Base-by-base conservation (phyloP, 2,329 filamentous ascomycete species). In the Escovopsis weberi region DNA sequence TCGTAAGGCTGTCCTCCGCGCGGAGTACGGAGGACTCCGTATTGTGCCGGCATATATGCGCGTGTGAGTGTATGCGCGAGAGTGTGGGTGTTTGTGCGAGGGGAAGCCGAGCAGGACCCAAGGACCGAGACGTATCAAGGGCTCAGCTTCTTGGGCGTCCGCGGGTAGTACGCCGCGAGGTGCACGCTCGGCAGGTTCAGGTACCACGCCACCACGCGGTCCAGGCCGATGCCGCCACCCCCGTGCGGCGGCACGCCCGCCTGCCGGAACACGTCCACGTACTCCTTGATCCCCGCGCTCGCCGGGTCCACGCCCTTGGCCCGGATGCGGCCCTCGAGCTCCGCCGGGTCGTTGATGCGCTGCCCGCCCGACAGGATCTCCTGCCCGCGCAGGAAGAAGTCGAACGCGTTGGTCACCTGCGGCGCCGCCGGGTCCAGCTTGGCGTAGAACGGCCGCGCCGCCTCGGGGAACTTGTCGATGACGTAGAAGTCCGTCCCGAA, bases 401-500 rank as follows among this genome's bases (percentile, higher is more conserved):
- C 87, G 53, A 72, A 79, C 11, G 75, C 74, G 50, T 80, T 80
- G 10, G 74, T 85, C 49, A 85, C 73, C 33, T 70, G 69, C 43
- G 75, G 69, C 53, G 83, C 75, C 37, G 74, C 67, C 3, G 76
- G 75, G 56, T 84, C 83, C 40, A 82, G 77, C 69, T 88, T 87
- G 49, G 88, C 86, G 64, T 95, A 95, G 64, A 94, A 94, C 5
- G 89, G 89, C 28, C 91, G 78, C 18, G 91, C 85, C 33, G 72
- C 70, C 61, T 91, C 79, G 37, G 91, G 91, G 72, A 94, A 98
- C 65, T 96, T 91, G 70, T 96, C 89, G 48, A 98, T 75, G 19
- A 93, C 81, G 67, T 94, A 96, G 68, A 96, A 96, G 67, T 98
- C 91, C 46, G 87, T 91, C 59, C 82, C 76, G 72, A 82, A 94